Percentiles rank a stretch among this genome's conserved stretches.
Evolutionary conservation across 208 protist genomes (phyloP).

Genomic region (Leishmania martiniquensis): DNA sequence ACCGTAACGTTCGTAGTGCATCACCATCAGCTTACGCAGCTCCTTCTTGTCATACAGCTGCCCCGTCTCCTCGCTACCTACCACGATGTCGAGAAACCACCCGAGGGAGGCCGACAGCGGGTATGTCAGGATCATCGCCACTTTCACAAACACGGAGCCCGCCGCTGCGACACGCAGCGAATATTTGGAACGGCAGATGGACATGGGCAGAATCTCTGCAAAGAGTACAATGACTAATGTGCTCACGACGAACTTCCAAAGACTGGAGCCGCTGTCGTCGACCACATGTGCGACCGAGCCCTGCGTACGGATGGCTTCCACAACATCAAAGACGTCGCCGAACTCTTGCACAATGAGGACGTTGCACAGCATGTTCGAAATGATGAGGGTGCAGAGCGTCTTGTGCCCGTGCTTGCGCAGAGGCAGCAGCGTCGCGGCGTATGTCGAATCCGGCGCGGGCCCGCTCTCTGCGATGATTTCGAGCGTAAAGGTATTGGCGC

Average conservation of each 20-base stretch:
- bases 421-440: constrained; percentile 77
- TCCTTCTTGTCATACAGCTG: constrained; percentile 90
- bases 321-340: constrained; percentile 44
- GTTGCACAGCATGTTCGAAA: constrained; percentile 90
- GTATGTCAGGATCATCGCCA: constrained; percentile 84
- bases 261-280: constrained; percentile 26
- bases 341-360: constrained; percentile 88
- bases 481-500: constrained; percentile 83
- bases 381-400: constrained; percentile 87
- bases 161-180: constrained; percentile 81
- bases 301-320: constrained; percentile 45
- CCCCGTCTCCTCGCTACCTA: constrained; percentile 69
- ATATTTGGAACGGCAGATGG: constrained; percentile 90
- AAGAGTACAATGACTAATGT: constrained; percentile 86
- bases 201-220: constrained; percentile 88
- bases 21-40: constrained; percentile 84
- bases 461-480: constrained; percentile 90
- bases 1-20: constrained; percentile 80
- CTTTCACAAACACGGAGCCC: constrained; percentile 70
- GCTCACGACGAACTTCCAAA: constrained; percentile 75
- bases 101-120: constrained; percentile 77
- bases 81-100: constrained; percentile 74
- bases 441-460: constrained; percentile 71
- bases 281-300: constrained; percentile 21
- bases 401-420: constrained; percentile 80